Percentiles rank a stretch among this genome's conserved stretches.
Conservation (phyloP, 2,329 filamentous ascomycete species). For the Tolypocladium tundrense region DNA sequence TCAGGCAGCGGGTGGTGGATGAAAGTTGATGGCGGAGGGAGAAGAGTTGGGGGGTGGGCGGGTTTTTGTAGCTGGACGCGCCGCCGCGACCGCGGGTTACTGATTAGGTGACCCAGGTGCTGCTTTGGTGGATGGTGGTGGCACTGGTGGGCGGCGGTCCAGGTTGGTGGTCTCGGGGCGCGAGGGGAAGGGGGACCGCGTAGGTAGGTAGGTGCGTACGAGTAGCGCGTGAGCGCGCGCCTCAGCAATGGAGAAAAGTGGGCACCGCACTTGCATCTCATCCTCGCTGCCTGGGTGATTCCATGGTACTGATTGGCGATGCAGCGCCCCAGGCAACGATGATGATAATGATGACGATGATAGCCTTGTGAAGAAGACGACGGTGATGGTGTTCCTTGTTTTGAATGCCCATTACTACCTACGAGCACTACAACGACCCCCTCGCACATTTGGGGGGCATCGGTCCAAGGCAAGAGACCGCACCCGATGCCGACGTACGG, state of each 20-base stretch:
- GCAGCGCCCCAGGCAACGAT: neutral
- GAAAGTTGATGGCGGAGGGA: conserved; percentile 35
- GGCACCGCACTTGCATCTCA: neutral
- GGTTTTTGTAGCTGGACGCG: conserved; percentile 54
- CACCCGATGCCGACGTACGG: neutral
- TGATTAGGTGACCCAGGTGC: conserved; percentile 32
- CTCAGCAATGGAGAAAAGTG: neutral
- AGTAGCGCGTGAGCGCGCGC: neutral
- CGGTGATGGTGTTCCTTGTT: neutral
- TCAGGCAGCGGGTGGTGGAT: conserved; percentile 23
- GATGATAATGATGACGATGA: neutral
- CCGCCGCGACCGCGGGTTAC: conserved; percentile 39
- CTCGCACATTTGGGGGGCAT: neutral
- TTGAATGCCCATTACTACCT: neutral
- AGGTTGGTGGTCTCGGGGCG: neutral
- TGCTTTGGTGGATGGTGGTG: conserved; percentile 9
- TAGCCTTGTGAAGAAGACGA: neutral
- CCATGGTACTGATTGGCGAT: neutral
- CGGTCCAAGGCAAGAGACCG: neutral
- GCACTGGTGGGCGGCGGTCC: conserved; percentile 2
- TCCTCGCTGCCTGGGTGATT: neutral
- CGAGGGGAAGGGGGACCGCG: neutral
- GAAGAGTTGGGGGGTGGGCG: conserved; percentile 39
- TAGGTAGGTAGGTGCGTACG: neutral
- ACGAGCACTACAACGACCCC: too few relatives aligned